phyloP scores from a whole-genome alignment of 371 early-diverging fungal genomes.

The Sporodiniella umbellata region DNA sequence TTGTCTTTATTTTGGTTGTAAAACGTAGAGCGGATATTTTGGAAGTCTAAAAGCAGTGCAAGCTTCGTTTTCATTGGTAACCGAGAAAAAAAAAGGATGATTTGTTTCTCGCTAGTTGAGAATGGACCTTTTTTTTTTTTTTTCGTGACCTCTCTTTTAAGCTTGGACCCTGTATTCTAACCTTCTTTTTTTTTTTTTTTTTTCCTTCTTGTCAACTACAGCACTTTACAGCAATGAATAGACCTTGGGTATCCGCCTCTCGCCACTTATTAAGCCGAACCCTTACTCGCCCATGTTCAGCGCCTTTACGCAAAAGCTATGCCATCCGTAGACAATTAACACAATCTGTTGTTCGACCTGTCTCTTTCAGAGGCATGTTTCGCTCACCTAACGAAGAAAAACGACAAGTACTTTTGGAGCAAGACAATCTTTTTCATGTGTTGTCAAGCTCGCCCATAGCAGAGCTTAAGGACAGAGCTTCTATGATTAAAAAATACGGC shows the following conservation, averaged over 20 bases:
- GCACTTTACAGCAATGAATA: neutral
- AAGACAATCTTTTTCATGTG: constrained; percentile 69
- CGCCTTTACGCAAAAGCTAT: no score
- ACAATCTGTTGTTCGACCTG: constrained; percentile 22
- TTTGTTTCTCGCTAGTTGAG: neutral
- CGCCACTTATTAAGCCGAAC: neutral
- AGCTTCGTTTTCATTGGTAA: no score
- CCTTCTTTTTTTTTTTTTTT: neutral
- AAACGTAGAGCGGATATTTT: no score
- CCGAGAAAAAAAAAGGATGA: neutral
- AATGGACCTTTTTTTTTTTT: neutral
- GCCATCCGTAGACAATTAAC: constrained; percentile 6
- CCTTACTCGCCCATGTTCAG: neutral
- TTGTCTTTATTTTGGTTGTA: no score
- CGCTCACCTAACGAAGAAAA: constrained; percentile 2
- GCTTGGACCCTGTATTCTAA: neutral
- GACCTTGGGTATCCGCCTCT: neutral
- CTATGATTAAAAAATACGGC: constrained; percentile 67
- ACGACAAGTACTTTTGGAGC: constrained; percentile 35
- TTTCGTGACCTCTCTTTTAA: constrained; percentile 1
- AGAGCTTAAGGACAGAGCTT: constrained; percentile 66
- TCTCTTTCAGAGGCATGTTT: constrained; percentile 37
- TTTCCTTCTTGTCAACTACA: neutral
- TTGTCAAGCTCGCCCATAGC: constrained; percentile 71
- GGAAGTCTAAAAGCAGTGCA: no score